Evolutionary conservation across 1,284 basidiomycete genomes (phyloP).

Genomic region (Rugosomyces carneus): DNA sequence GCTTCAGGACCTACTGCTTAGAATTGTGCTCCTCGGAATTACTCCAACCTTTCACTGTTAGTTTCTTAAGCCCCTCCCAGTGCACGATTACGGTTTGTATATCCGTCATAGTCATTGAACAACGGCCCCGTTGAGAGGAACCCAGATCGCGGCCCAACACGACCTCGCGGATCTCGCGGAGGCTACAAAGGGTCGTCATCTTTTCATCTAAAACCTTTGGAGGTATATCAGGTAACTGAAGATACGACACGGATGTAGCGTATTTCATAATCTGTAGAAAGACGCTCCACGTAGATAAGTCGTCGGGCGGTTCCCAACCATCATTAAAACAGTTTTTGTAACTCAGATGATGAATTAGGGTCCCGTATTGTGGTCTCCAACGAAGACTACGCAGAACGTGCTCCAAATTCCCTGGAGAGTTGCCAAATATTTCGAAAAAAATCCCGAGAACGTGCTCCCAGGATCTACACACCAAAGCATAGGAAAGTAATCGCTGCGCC

Average conservation of each 20-base stretch:
- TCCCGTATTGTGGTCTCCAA: background rate
- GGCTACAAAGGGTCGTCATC: background rate
- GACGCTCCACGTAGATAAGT: background rate
- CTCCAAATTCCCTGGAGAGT: background rate
- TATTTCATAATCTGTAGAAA: background rate
- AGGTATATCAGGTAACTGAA: background rate
- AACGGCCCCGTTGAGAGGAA: background rate
- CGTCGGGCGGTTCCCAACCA: background rate
- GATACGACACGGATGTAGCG: background rate
- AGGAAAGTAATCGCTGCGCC: background rate
- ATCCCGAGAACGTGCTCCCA: constrained; percentile 2
- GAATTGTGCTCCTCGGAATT: background rate
- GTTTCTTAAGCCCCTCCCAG: background rate
- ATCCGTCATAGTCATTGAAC: background rate
- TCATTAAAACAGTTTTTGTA: background rate
- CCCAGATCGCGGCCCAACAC: background rate
- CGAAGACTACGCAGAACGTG: background rate
- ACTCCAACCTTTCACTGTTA: background rate
- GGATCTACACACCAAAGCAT: background rate
- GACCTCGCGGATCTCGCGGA: background rate
- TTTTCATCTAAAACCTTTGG: background rate
- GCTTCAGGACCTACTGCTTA: background rate
- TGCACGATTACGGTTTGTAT: background rate
- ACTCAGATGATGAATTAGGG: background rate
- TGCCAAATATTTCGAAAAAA: constrained; percentile 1